Conservation (phyloP, 1,284 basidiomycete species). For the Melanopsichium pennsylvanicum region DNA sequence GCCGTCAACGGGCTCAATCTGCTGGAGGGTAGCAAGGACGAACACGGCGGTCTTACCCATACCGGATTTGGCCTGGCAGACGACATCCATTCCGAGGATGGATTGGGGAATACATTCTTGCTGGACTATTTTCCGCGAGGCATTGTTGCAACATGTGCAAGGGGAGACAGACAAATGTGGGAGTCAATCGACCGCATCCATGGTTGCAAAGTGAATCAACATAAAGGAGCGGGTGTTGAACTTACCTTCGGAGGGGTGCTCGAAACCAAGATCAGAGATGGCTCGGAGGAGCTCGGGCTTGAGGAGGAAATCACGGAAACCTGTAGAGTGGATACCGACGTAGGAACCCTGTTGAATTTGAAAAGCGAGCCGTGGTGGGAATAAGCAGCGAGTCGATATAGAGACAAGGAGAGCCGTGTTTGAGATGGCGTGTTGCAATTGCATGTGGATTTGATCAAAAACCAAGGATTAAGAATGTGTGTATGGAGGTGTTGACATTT, state of each 20-base stretch:
- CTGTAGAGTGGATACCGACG: constrained; percentile 66
- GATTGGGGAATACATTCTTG: constrained; percentile 99
- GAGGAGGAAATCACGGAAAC: constrained; percentile 81
- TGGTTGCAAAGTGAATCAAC: too few species aligned
- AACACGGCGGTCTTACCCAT: constrained; percentile 99
- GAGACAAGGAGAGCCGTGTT: not conserved
- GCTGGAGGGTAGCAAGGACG: constrained; percentile 95
- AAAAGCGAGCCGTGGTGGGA: not conserved
- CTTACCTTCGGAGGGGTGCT: constrained; percentile 98
- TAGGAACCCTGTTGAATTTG: constrained; percentile 58
- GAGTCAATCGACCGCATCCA: too few species aligned
- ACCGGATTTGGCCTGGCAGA: constrained; percentile 99
- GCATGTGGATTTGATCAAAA: not conserved
- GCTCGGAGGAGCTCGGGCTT: constrained; percentile 96
- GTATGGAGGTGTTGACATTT: too few species aligned
- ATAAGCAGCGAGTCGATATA: too few species aligned
- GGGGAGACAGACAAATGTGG: too few species aligned
- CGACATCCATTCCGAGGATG: constrained; percentile 98
- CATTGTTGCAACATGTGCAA: too few species aligned
- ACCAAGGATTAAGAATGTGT: too few species aligned
- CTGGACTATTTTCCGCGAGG: constrained; percentile 86
- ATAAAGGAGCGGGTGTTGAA: too few species aligned
- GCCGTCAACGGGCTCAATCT: constrained; percentile 97
- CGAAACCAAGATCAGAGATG: constrained; percentile 98
- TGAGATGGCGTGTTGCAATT: not conserved